These are phyloP conservation scores for Knufia fluminis DNA, from an alignment of 2,329 filamentous ascomycete species.

Conservation along the genomic window DNA sequence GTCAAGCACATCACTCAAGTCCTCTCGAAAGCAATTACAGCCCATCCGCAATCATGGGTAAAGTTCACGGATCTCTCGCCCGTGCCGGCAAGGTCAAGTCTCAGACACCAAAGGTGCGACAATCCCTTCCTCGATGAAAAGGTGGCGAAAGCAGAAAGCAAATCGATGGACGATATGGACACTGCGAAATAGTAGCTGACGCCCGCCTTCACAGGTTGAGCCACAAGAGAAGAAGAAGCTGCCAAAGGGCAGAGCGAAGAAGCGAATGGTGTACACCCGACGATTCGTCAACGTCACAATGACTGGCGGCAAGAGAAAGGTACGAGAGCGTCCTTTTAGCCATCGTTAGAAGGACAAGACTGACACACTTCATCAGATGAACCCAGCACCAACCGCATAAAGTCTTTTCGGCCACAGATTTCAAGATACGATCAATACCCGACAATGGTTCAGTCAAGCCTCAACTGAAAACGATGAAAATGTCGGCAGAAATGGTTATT, in stretches of 20 bases:
- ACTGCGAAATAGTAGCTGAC: not conserved
- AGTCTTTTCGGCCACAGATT: not conserved
- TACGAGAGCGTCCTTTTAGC: constrained; percentile 10
- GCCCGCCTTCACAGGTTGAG: constrained; percentile 55
- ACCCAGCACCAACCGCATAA: constrained; percentile 73
- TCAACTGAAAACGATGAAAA: not conserved
- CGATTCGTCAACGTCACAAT: constrained; percentile 98
- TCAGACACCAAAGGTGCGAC: constrained; percentile 77
- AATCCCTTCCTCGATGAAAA: not conserved
- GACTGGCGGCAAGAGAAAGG: constrained; percentile 98
- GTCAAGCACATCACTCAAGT: constrained; percentile 9
- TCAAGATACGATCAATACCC: not conserved
- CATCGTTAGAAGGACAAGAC: not conserved
- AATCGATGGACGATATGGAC: not conserved
- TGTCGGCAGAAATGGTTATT: not conserved
- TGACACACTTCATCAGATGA: constrained; percentile 51
- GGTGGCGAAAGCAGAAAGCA: not conserved
- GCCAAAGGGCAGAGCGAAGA: constrained; percentile 94
- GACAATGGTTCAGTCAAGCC: not conserved
- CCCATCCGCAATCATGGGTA: constrained; percentile 61
- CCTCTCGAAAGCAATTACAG: constrained; percentile 11
- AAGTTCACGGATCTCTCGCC: constrained; percentile 82
- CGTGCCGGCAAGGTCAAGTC: constrained; percentile 96
- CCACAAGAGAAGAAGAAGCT: constrained; percentile 91
- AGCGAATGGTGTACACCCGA: constrained; percentile 92